phyloP scores from a whole-genome alignment of 2,329 filamentous ascomycete species.

The Diaporthe destruens region DNA sequence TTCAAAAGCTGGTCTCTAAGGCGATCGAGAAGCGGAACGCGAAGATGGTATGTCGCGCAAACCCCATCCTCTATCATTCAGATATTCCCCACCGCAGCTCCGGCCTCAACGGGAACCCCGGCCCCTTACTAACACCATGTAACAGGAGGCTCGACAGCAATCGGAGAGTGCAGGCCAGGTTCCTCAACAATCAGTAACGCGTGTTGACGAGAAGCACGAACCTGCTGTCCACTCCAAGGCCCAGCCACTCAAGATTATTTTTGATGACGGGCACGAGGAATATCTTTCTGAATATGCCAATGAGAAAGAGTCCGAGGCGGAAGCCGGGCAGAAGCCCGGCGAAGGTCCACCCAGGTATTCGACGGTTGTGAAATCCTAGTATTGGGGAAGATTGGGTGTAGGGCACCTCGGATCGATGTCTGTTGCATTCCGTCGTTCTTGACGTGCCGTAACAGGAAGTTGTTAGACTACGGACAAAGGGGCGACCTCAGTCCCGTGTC shows the following conservation, averaged over 20 bases:
- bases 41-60: constrained; percentile 4
- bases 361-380: constrained; percentile 17
- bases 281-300: background rate
- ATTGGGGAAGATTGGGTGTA: background rate
- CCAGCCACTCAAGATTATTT: constrained; percentile 2
- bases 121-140: background rate
- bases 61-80: no score
- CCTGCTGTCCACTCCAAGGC: background rate
- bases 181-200: background rate
- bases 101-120: no score
- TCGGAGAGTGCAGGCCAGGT: background rate
- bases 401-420: no score
- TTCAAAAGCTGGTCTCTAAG: constrained; percentile 28
- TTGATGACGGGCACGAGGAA: constrained; percentile 16
- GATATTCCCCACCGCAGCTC: background rate
- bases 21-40: constrained; percentile 6
- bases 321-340: background rate
- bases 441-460: no score
- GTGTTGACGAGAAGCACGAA: background rate
- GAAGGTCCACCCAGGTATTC: constrained; percentile 28
- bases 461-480: background rate
- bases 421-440: background rate
- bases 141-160: background rate
- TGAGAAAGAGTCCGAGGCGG: background rate
- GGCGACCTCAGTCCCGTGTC: background rate